phyloP scores from a whole-genome alignment of 441 rosid species.

The Pelargonium australe region DNA sequence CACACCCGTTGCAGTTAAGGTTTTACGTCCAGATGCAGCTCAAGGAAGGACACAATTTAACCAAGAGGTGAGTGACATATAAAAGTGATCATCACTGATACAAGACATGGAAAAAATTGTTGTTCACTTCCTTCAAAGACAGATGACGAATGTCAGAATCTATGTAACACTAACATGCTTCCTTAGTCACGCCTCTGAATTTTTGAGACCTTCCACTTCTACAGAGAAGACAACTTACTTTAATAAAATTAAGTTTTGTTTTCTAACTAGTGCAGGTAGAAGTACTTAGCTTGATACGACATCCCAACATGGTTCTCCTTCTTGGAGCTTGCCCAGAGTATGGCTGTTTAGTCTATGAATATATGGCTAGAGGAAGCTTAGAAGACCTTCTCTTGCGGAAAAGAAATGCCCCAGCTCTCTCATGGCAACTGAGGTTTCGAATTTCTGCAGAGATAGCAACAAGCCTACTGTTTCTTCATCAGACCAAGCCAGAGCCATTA shows the following conservation, averaged over 20 bases:
- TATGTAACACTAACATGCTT: too few relatives aligned
- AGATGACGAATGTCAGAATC: too few relatives aligned
- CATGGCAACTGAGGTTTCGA: slow-evolving; percentile 62
- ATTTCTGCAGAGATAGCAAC: slow-evolving; percentile 59
- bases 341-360: slow-evolving; percentile 57
- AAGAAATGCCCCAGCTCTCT: slow-evolving; percentile 38
- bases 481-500: slow-evolving; percentile 65
- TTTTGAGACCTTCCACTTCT: background rate
- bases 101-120: too few relatives aligned
- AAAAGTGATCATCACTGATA: too few relatives aligned
- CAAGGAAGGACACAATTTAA: background rate
- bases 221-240: background rate
- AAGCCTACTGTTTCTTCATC: slow-evolving; percentile 59
- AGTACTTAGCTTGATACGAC: slow-evolving; percentile 63
- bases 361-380: slow-evolving; percentile 68
- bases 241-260: background rate
- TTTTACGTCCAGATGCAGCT: background rate
- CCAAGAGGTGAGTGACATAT: slow-evolving; percentile 6
- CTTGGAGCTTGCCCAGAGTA: slow-evolving; percentile 72
- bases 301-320: slow-evolving; percentile 70
- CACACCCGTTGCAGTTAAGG: slow-evolving; percentile 1
- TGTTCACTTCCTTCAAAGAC: too few relatives aligned
- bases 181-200: background rate
- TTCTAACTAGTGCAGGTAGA: slow-evolving; percentile 37
- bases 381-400: slow-evolving; percentile 43